Percentiles rank a stretch among this genome's conserved stretches.
These are phyloP conservation scores for Colletotrichum sojae DNA, from an alignment of 2,329 filamentous ascomycete genomes.

Conservation along the genomic window DNA sequence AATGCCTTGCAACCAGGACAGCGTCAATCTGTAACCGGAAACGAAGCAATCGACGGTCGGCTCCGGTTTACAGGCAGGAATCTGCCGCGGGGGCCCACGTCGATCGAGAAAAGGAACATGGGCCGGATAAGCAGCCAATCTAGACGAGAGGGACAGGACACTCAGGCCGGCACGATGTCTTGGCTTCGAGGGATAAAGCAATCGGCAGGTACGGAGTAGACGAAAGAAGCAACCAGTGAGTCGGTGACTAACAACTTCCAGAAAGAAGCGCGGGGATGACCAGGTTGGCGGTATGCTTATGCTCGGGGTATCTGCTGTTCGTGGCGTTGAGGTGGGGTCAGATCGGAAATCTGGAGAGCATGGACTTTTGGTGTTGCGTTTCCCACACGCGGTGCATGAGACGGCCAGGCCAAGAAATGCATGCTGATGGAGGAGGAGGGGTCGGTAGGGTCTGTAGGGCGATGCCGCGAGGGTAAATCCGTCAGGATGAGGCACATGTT, in stretches of 20 bases:
- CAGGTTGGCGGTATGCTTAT: conserved; percentile 34
- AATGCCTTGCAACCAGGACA: background rate
- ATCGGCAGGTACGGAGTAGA: background rate
- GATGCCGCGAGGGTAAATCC: conserved; percentile 7
- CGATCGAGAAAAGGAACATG: conserved; percentile 7
- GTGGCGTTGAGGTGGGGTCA: conserved; percentile 27
- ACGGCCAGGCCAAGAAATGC: background rate
- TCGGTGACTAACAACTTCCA: conserved; percentile 14
- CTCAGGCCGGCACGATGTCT: background rate
- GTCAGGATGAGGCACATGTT: conserved; percentile 8
- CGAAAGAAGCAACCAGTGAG: conserved; percentile 11
- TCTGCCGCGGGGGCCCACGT: conserved; percentile 10
- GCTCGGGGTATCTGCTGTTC: conserved; percentile 21
- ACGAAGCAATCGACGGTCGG: conserved; percentile 12
- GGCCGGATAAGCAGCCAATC: conserved; percentile 9
- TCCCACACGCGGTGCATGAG: conserved; percentile 9
- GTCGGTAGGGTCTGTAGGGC: background rate
- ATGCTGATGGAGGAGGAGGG: background rate
- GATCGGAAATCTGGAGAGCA: conserved; percentile 35
- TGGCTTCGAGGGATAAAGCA: background rate
- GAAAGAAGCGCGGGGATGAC: conserved; percentile 28
- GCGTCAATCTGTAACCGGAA: background rate
- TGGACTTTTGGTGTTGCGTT: conserved; percentile 28
- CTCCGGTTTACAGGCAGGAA: conserved; percentile 10
- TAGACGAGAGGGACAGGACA: background rate